These are phyloP conservation scores for Ceratocystis ficicola DNA, from an alignment of 2,329 filamentous ascomycete species.

Conservation along the genomic window DNA sequence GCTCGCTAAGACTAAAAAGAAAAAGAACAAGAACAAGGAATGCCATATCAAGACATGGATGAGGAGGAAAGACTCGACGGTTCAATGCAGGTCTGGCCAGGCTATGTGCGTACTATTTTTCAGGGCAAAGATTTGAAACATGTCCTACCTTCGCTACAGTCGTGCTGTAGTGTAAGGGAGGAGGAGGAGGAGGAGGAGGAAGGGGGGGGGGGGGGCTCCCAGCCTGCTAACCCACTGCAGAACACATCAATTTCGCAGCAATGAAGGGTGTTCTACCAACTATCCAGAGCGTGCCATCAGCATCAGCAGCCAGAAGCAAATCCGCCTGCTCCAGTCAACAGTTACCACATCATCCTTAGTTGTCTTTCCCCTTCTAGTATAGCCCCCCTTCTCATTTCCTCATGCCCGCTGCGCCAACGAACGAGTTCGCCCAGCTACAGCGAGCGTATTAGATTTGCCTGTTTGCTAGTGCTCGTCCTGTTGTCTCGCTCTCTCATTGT, in stretches of 20 bases:
- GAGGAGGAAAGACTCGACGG: too few species aligned
- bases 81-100: background rate
- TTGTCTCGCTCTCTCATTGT: background rate
- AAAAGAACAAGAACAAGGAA: too few species aligned
- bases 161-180: too few species aligned
- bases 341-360: background rate
- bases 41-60: too few species aligned
- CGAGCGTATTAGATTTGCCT: background rate
- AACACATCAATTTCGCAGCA: too few species aligned
- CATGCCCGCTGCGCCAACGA: background rate
- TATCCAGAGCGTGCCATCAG: too few species aligned
- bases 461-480: background rate
- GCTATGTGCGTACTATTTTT: background rate
- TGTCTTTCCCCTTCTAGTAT: background rate
- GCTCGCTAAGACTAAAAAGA: too few species aligned
- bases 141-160: too few species aligned
- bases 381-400: background rate
- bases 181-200: too few species aligned
- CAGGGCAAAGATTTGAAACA: background rate
- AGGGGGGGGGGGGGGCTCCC: too few species aligned
- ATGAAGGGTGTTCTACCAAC: too few species aligned
- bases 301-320: background rate
- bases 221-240: background rate
- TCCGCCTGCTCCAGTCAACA: background rate
- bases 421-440: background rate